These are phyloP conservation scores for Dictyostelium firmibasis DNA, from an alignment of 78 protist genomes.

Conservation along the genomic window DNA sequence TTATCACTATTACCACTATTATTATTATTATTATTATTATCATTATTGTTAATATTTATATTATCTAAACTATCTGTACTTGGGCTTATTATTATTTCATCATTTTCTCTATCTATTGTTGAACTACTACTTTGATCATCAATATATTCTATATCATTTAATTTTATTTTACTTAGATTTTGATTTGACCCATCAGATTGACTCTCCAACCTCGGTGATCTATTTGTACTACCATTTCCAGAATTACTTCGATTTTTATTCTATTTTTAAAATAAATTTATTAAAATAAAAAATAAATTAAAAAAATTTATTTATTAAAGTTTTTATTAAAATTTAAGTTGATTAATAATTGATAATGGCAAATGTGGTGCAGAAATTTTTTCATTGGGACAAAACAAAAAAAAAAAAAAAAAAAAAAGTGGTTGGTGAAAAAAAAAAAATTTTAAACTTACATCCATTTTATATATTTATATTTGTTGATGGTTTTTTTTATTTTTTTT, in stretches of 20 bases:
- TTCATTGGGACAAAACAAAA: no score
- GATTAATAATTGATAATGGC: no score
- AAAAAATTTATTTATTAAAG: no score
- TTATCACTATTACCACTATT: no score
- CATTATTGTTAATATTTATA: neutral
- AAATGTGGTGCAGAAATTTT: no score
- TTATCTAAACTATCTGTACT: neutral
- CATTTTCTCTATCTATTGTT: slow-evolving; percentile 1
- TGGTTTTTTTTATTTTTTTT: no score
- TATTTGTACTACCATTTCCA: neutral
- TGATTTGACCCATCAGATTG: neutral
- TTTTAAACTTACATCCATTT: no score
- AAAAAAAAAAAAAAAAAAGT: no score
- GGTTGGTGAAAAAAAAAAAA: no score
- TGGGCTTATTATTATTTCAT: neutral
- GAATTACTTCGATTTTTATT: neutral
- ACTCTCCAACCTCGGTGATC: neutral
- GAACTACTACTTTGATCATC: neutral
- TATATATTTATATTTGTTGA: no score
- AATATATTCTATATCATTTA: neutral
- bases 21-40: neutral
- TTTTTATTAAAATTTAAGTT: no score
- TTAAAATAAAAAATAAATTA: no score
- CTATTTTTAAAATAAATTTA: neutral
- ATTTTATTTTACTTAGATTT: neutral